Percentiles rank a stretch among this genome's conserved stretches.
Conservation (phyloP, 805 yeast species). For the Teunomyces funiuensis region DNA sequence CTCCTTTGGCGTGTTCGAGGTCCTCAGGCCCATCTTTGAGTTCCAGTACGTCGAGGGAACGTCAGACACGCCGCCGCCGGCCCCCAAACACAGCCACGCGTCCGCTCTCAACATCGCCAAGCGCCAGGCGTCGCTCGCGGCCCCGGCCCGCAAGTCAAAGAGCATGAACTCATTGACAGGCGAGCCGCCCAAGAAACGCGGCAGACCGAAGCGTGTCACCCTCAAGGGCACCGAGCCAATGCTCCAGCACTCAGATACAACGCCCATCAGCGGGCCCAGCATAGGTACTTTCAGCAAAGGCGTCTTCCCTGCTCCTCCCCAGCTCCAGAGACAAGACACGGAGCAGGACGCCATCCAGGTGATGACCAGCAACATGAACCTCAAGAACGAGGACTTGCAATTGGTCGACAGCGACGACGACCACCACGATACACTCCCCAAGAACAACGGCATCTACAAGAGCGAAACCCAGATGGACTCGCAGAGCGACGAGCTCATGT, state of each 20-base stretch:
- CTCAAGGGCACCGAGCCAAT: conserved; percentile 23
- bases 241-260: conserved; percentile 33
- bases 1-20: conserved; percentile 45
- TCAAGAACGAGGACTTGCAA: conserved; percentile 39
- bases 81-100: conserved; percentile 47
- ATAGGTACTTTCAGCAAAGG: conserved; percentile 29
- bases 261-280: conserved; percentile 34
- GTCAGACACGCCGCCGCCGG: conserved; percentile 44
- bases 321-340: conserved; percentile 31
- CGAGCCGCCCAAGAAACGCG: conserved; percentile 36
- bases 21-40: conserved; percentile 37
- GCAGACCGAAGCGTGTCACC: conserved; percentile 37
- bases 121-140: conserved; percentile 20
- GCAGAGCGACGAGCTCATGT: conserved; percentile 33
- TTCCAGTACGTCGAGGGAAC: conserved; percentile 40
- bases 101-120: conserved; percentile 43
- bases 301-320: conserved; percentile 10
- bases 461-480: conserved; percentile 12
- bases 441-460: not conserved
- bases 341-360: conserved; percentile 40
- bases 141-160: conserved; percentile 15
- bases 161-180: conserved; percentile 16
- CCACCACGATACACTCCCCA: conserved; percentile 12
- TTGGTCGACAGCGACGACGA: conserved; percentile 36
- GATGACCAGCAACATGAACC: conserved; percentile 32